Conservation (phyloP, 805 yeast species). For the Metschnikowia santaceciliae region DNA sequence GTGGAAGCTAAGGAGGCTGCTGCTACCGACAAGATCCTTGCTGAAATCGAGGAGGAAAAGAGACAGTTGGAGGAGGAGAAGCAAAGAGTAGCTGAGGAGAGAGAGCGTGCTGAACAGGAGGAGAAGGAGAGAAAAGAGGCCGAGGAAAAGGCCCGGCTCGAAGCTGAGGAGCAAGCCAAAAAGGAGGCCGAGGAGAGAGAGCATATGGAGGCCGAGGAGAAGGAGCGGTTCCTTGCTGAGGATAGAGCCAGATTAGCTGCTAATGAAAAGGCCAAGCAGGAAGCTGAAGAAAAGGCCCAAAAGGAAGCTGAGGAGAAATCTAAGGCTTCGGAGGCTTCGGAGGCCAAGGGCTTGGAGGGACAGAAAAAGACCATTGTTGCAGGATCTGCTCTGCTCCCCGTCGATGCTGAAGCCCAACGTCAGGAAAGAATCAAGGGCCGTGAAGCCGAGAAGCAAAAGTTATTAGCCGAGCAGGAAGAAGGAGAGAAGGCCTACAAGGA, state of each 20-base stretch:
- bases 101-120: constrained; percentile 12
- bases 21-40: constrained; percentile 13
- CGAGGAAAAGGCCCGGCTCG: constrained; percentile 9
- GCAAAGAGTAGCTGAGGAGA: constrained; percentile 14
- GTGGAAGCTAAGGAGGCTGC: constrained; percentile 38
- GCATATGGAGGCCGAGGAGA: constrained; percentile 21
- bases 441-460: constrained; percentile 24
- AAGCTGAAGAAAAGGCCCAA: constrained; percentile 5
- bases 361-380: constrained; percentile 15
- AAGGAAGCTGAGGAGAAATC: constrained; percentile 10
- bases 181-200: constrained; percentile 26
- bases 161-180: constrained; percentile 14
- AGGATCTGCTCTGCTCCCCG: neutral
- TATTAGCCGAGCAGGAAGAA: constrained; percentile 24
- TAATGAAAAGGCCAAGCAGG: constrained; percentile 24
- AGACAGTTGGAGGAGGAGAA: constrained; percentile 14
- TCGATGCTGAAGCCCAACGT: constrained; percentile 26
- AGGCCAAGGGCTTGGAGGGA: constrained; percentile 22
- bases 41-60: constrained; percentile 16
- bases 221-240: constrained; percentile 4
- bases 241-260: constrained; percentile 21
- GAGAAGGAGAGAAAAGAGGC: constrained; percentile 13
- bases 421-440: constrained; percentile 23
- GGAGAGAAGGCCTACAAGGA: constrained; percentile 23
- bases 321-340: neutral